Base-by-base conservation (phyloP, 352 stramenopile genomes). In the Pythium aristosporum region DNA sequence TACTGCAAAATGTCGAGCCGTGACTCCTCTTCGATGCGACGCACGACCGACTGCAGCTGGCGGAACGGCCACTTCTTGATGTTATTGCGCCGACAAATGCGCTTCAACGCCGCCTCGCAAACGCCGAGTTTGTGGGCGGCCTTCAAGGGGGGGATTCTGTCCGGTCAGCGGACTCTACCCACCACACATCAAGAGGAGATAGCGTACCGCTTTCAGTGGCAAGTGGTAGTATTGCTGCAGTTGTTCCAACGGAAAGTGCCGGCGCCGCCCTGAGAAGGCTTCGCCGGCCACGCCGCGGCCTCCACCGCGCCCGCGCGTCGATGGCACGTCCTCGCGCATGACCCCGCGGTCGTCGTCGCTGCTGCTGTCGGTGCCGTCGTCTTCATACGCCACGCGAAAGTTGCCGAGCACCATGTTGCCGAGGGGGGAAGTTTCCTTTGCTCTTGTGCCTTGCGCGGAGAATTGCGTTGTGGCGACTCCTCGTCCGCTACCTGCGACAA, bases 81-180 rank as follows among this genome's bases (percentile, higher is more conserved):
- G 44, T 65, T 62, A 57, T 91, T 88, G 37, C 81, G 80, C 28
- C 85, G 80, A 47, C 85, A 94, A 41, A 91, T 88, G 2, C 85
- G 82, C 73, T 92, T 94, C 12, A 94, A 63, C n/a, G 85, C 85
- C n/a, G 80, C 85, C 54, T 94, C 85, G 18, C 83, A 94, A 28
- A 91, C 66, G 1, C 79, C 79, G 5, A 94, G 78, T 21, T 53
- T 64, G 37, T 71, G 57, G 34, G 85, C 85, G 2, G 82, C 85
- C 82, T 94, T 63, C 21, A 55, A 4, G 25, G 11, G 25, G 15
- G 13, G 30, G 13, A 47, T 15, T 25, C 5, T 47, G 20, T 42
- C 25, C 25, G 25, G 25, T 30, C 25, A 30, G 25, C 25, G 25
- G 25, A 30, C 25, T 30, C 5, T 30, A 51, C 12, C 21, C 44